Evolutionary conservation across 805 yeast species (phyloP), one percentile per base, ranked within the genome.

Genomic region (Aciculoconidium aculeatum): DNA sequence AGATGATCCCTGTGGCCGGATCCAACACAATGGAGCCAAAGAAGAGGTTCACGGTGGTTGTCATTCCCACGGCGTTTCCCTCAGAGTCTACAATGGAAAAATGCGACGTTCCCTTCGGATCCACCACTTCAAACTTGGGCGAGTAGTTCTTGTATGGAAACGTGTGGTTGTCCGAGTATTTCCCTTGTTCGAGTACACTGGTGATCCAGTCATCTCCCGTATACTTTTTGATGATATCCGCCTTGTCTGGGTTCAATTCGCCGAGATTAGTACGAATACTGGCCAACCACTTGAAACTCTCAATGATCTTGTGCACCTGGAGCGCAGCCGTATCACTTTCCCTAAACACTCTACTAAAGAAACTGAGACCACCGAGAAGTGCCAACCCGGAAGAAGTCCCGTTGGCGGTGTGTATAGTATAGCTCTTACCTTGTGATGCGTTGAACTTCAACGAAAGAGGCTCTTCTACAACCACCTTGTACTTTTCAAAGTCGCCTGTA

Each of bases 241-340:
- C 17, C 69, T 58, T 47, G 31, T 23, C 44, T 44, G 7, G 48
- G 48, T 15, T 36, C 11, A 61, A 43, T 45, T 86, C 96, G 0
- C 97, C 97, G 15, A 90, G 65, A 42, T 85, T 72, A n/a, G 88
- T 75, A 39, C 96, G 67, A 0, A 80, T 90, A 8, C 90, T 70
- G 0, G 88, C 84, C 72, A 86, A 71, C 95, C 96, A 90, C 55
- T 90, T 90, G 94, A 90, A 85, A 3, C 82, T 61, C 55, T 90
- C 98, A 7, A 86, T 61, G 6, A 86, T 49, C 32, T 83, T 65
- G 45, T 84, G 96, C 3, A 77, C 61, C 9, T 72, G 66, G 8
- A 70, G 31, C 4, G 41, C 47, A 7, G 32, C 30, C 8, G 39
- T 40, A 23, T 53, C 60, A 3, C 21, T 9, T 1, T 30, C 32